Percentiles rank a stretch among this genome's conserved stretches.
Conservation (phyloP, 306 rosid species). For the Castanea sativa region DNA sequence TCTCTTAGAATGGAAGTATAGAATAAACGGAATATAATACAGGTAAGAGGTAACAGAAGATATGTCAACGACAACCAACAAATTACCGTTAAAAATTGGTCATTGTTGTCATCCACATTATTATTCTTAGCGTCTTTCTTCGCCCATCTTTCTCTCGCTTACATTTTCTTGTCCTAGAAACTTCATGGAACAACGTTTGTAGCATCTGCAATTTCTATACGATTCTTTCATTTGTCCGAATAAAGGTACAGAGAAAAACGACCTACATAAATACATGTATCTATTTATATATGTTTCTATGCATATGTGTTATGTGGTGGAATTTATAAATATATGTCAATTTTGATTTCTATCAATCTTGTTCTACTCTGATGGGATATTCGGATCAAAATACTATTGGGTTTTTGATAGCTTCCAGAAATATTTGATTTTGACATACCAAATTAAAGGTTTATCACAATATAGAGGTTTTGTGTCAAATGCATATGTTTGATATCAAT, state of each 20-base stretch:
- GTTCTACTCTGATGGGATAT: neutral
- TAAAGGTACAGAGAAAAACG: neutral
- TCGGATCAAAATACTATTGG: neutral
- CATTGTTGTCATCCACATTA: neutral
- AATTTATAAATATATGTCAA: neutral
- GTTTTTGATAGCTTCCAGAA: neutral
- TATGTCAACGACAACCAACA: neutral
- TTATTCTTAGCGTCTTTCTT: conserved; percentile 9
- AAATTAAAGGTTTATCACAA: neutral
- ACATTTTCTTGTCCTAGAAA: neutral
- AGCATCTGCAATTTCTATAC: neutral
- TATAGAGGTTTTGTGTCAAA: neutral
- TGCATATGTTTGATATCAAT: neutral
- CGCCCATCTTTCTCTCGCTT: neutral
- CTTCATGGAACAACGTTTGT: neutral
- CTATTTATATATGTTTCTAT: neutral
- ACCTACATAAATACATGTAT: neutral
- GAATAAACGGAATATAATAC: too few species aligned
- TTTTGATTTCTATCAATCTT: neutral
- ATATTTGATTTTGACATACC: neutral
- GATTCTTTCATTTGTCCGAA: neutral
- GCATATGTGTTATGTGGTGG: neutral
- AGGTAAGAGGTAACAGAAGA: too few species aligned
- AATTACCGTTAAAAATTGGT: neutral
- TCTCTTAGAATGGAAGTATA: too few species aligned